phyloP scores from a whole-genome alignment of 1,139 yeast species.

The Pneumocystis wakefieldiae region DNA sequence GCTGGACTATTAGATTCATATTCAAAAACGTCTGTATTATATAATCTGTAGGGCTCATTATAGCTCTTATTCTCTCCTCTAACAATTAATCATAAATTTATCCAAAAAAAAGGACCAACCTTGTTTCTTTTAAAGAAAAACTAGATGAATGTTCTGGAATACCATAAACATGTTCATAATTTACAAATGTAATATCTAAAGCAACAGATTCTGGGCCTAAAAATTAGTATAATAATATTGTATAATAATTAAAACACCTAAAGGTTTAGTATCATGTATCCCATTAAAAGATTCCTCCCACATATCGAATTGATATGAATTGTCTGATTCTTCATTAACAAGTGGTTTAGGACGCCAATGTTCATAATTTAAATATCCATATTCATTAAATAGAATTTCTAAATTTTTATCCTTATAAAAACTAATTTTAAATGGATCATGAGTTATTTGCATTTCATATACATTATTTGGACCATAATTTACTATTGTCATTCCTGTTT shows the following conservation, averaged over 20 bases:
- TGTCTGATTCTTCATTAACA: not conserved
- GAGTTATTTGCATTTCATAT: constrained; percentile 30
- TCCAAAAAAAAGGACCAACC: constrained; percentile 7
- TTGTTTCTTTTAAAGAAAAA: constrained; percentile 55
- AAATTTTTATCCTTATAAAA: constrained; percentile 32
- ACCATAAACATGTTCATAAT: constrained; percentile 59
- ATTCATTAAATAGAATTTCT: constrained; percentile 50
- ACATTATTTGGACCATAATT: constrained; percentile 31
- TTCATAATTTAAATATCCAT: constrained; percentile 59
- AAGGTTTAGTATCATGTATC: not conserved
- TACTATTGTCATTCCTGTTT: constrained; percentile 18
- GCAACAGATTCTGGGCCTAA: constrained; percentile 88
- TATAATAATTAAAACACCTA: not conserved
- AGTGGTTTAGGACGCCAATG: constrained; percentile 40
- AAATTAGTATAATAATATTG: constrained; percentile 42
- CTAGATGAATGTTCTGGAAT: constrained; percentile 92
- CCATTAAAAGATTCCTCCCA: constrained; percentile 18
- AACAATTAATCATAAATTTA: not conserved
- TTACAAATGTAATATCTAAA: constrained; percentile 52
- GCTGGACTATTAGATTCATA: constrained; percentile 66
- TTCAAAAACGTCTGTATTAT: constrained; percentile 87
- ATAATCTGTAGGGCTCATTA: constrained; percentile 65
- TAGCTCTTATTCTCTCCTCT: constrained; percentile 25
- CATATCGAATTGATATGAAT: constrained; percentile 18
- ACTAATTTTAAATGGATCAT: constrained; percentile 39